These are phyloP conservation scores for Hemileccinum impolitum DNA, from an alignment of 768 basidiomycete genomes.

Conservation along the genomic window DNA sequence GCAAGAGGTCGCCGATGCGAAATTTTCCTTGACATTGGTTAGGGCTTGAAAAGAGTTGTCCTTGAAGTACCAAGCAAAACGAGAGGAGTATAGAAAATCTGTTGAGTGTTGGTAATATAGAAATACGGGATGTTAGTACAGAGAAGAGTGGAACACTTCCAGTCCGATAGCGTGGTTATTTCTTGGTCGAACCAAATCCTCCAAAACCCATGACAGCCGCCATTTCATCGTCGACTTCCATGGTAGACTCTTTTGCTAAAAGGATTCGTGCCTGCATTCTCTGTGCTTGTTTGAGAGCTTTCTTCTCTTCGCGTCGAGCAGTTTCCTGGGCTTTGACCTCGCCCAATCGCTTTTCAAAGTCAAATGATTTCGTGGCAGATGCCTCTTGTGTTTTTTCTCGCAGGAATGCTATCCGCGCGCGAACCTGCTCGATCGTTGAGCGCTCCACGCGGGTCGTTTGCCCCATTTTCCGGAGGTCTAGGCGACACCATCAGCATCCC, in stretches of 20 bases:
- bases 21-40: slow-evolving; percentile 70
- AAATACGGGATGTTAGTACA: slow-evolving; percentile 18
- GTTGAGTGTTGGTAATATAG: slow-evolving; percentile 6
- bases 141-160: background rate
- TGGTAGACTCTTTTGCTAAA: slow-evolving; percentile 48
- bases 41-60: slow-evolving; percentile 22
- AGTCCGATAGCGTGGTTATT: slow-evolving; percentile 40
- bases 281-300: slow-evolving; percentile 74
- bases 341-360: slow-evolving; percentile 86
- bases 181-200: slow-evolving; percentile 86
- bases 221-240: slow-evolving; percentile 63
- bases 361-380: slow-evolving; percentile 83
- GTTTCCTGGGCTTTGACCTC: slow-evolving; percentile 77
- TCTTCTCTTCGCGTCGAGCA: slow-evolving; percentile 65
- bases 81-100: background rate
- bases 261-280: slow-evolving; percentile 70
- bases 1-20: slow-evolving; percentile 79
- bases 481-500: background rate
- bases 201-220: slow-evolving; percentile 86
- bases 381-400: slow-evolving; percentile 85
- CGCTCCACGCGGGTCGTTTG: slow-evolving; percentile 90
- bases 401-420: slow-evolving; percentile 81
- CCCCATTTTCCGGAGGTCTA: slow-evolving; percentile 92
- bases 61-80: background rate
- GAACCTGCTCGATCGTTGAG: slow-evolving; percentile 91